Conservation (phyloP, 1,284 basidiomycete genomes). For the Neonothopanus nambi region DNA sequence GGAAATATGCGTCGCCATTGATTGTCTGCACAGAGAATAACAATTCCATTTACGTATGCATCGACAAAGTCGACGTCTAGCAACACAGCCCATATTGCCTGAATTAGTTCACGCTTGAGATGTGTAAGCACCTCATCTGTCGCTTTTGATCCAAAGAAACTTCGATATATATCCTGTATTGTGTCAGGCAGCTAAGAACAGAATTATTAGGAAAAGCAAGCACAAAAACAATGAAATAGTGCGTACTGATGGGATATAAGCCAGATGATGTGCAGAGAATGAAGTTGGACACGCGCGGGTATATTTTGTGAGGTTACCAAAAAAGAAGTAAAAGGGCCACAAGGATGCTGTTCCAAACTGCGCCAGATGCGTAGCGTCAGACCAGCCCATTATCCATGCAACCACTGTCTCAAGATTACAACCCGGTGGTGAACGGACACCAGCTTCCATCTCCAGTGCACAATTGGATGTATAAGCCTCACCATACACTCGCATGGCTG, state of each 20-base stretch:
- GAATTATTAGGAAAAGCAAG: not conserved
- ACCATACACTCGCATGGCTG: slow-evolving; percentile 2
- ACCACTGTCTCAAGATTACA: slow-evolving; percentile 4
- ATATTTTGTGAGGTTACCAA: slow-evolving; percentile 31
- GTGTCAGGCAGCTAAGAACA: slow-evolving; percentile 21
- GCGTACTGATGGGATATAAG: slow-evolving; percentile 10
- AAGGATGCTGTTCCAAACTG: slow-evolving; percentile 29
- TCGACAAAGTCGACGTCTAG: slow-evolving; percentile 29
- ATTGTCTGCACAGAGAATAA: too few species aligned
- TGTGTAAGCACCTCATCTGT: slow-evolving; percentile 25
- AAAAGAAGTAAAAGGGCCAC: slow-evolving; percentile 32
- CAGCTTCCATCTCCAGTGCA: slow-evolving; percentile 2
- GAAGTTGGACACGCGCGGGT: slow-evolving; percentile 18
- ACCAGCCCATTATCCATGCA: slow-evolving; percentile 16
- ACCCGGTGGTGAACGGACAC: slow-evolving; percentile 1
- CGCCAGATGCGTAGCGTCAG: slow-evolving; percentile 28
- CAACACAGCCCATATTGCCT: slow-evolving; percentile 29
- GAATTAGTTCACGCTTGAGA: slow-evolving; percentile 31
- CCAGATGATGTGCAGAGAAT: slow-evolving; percentile 22
- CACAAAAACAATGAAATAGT: slow-evolving; percentile 15
- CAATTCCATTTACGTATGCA: too few species aligned
- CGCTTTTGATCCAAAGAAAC: slow-evolving; percentile 16
- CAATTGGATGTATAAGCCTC: slow-evolving; percentile 8
- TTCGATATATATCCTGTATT: slow-evolving; percentile 23
- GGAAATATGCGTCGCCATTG: slow-evolving; percentile 24